Evolutionary conservation across 495 filamentous ascomycete species (phyloP).

Genomic region (Viridothelium virens): DNA sequence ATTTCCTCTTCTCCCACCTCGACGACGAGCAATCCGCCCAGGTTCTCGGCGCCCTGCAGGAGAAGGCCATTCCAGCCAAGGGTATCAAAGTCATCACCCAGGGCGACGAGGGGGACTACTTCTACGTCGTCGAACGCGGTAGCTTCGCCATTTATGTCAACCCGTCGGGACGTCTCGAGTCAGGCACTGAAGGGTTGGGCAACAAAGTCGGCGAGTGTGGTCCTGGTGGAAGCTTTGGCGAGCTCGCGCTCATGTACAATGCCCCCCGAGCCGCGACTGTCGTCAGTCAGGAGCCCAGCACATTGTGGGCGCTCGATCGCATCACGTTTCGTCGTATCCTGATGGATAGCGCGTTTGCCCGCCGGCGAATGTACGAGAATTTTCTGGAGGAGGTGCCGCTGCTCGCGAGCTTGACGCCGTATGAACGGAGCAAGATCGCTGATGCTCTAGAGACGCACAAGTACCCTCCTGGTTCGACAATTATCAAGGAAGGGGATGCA

Average conservation of each 20-base stretch:
- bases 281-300: constrained; percentile 71
- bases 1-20: constrained; percentile 91
- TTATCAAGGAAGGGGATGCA: constrained; percentile 86
- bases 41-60: constrained; percentile 82
- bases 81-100: constrained; percentile 95
- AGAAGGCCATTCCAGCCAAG: constrained; percentile 91
- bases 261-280: constrained; percentile 95
- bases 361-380: constrained; percentile 90
- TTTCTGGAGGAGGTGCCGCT: constrained; percentile 96
- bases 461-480: constrained; percentile 66
- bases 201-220: constrained; percentile 73
- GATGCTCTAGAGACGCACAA: constrained; percentile 90
- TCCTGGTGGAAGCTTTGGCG: constrained; percentile 91
- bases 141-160: constrained; percentile 90
- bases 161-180: constrained; percentile 63
- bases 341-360: constrained; percentile 96
- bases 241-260: constrained; percentile 97
- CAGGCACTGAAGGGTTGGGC: constrained; percentile 78
- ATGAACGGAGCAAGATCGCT: constrained; percentile 93
- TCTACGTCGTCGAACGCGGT: constrained; percentile 92
- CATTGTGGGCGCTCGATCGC: constrained; percentile 88
- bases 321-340: constrained; percentile 95
- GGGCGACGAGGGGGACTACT: constrained; percentile 93
- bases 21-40: constrained; percentile 85
- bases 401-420: constrained; percentile 73